Conservation (phyloP, 805 yeast genomes). For the Candida montana region DNA sequence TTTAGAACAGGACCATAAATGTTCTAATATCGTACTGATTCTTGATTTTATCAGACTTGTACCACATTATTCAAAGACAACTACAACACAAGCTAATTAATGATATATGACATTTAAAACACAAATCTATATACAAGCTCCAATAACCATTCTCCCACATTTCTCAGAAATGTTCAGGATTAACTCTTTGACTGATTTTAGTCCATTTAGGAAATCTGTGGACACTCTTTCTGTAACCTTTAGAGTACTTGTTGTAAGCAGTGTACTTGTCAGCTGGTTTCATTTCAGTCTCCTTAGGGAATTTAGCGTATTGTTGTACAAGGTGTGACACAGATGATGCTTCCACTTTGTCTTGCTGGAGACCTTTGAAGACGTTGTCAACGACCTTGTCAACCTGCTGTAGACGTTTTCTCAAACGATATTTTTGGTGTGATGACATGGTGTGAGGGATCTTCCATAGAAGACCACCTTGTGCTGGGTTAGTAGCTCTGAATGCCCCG, state of each 20-base stretch:
- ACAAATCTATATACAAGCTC: not conserved
- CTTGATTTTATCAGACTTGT: no score
- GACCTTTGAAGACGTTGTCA: slow-evolving; percentile 51
- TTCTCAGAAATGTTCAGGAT: slow-evolving; percentile 44
- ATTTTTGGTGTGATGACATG: slow-evolving; percentile 74
- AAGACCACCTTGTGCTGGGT: slow-evolving; percentile 61
- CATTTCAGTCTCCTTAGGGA: slow-evolving; percentile 85
- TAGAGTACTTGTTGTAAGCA: slow-evolving; percentile 67
- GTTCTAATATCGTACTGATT: no score
- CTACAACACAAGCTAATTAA: no score
- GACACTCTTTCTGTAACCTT: slow-evolving; percentile 80
- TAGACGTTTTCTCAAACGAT: slow-evolving; percentile 79
- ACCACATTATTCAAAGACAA: no score
- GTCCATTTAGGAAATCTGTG: slow-evolving; percentile 94
- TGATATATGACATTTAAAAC: no score
- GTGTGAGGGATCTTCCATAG: slow-evolving; percentile 78
- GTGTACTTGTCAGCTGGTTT: slow-evolving; percentile 78
- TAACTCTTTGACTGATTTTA: slow-evolving; percentile 69
- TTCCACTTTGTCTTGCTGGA: slow-evolving; percentile 23
- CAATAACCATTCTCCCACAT: not conserved
- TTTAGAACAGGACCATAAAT: no score
- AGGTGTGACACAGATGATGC: slow-evolving; percentile 11
- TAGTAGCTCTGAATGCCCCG: slow-evolving; percentile 66
- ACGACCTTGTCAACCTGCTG: slow-evolving; percentile 76
- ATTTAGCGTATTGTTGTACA: slow-evolving; percentile 31